A percentile compares a stretch with the other conserved stretches of the same genome.
Evolutionary conservation across 306 rosid genomes (phyloP).

Genomic region (Quercus ilex): DNA sequence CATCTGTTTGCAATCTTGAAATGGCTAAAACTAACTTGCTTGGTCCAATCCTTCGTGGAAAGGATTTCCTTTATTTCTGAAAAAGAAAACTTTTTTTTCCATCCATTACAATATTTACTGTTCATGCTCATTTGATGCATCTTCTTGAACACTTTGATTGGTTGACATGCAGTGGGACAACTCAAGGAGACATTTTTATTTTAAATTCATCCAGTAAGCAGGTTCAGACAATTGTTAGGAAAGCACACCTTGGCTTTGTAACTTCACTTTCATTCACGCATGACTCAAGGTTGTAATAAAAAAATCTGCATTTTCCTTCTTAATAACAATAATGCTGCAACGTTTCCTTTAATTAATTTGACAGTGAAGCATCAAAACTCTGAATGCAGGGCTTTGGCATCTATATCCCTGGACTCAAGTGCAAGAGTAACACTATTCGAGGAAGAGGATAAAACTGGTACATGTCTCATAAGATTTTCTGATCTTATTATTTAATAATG

Average conservation of each 20-base stretch:
- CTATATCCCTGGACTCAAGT: slow-evolving; percentile 86
- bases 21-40: not conserved
- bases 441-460: slow-evolving; percentile 64
- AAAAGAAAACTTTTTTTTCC: not conserved
- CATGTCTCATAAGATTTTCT: slow-evolving; percentile 18
- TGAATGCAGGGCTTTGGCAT: slow-evolving; percentile 69
- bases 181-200: slow-evolving; percentile 67
- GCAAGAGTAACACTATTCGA: slow-evolving; percentile 65
- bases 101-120: not conserved
- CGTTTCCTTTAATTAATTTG: slow-evolving; percentile 11
- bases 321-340: slow-evolving; percentile 4
- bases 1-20: not conserved
- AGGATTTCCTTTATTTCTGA: not conserved
- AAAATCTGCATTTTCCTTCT: not conserved
- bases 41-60: not conserved
- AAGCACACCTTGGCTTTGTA: slow-evolving; percentile 84
- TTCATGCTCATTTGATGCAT: not conserved
- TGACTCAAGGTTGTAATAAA: slow-evolving; percentile 72
- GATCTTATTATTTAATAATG: not conserved
- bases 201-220: slow-evolving; percentile 60
- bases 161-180: slow-evolving; percentile 73
- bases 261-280: slow-evolving; percentile 79
- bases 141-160: slow-evolving; percentile 16
- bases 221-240: slow-evolving; percentile 51
- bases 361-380: slow-evolving; percentile 15